A percentile compares a stretch with the other conserved stretches of the same genome.
phyloP scores from a whole-genome alignment of 2,329 filamentous ascomycete genomes.

The Periconia sp. region DNA sequence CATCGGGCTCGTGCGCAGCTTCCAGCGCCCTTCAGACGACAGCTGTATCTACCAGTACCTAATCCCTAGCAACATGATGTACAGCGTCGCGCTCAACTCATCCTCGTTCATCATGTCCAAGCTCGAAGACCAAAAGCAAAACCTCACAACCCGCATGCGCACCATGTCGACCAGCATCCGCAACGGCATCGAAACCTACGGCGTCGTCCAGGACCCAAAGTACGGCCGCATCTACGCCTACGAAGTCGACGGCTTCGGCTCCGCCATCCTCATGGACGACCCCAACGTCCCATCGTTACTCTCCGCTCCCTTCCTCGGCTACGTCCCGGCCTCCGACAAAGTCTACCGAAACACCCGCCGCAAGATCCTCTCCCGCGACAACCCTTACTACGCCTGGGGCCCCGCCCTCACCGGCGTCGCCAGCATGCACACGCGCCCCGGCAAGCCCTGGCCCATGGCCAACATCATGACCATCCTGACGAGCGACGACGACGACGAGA shows the following conservation, averaged over 20 bases:
- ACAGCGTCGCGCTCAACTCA: slow-evolving; percentile 62
- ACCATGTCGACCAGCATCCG: slow-evolving; percentile 52
- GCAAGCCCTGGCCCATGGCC: slow-evolving; percentile 54
- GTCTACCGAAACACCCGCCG: slow-evolving; percentile 50
- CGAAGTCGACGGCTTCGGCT: slow-evolving; percentile 51
- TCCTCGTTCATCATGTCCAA: slow-evolving; percentile 54
- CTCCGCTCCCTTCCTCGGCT: slow-evolving; percentile 65
- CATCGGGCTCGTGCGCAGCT: slow-evolving; percentile 52
- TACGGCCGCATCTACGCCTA: slow-evolving; percentile 49
- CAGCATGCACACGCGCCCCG: slow-evolving; percentile 50
- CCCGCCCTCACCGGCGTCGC: slow-evolving; percentile 50
- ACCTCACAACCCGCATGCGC: slow-evolving; percentile 58
- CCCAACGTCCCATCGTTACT: slow-evolving; percentile 70
- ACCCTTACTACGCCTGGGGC: slow-evolving; percentile 53
- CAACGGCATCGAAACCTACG: slow-evolving; percentile 47
- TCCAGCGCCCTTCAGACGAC: slow-evolving; percentile 54
- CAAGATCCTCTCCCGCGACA: slow-evolving; percentile 45
- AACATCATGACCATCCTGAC: slow-evolving; percentile 53
- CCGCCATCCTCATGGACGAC: slow-evolving; percentile 67
- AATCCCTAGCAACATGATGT: slow-evolving; percentile 68
- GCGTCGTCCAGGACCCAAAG: slow-evolving; percentile 36
- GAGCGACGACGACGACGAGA: slow-evolving; percentile 49
- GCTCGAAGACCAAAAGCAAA: slow-evolving; percentile 44
- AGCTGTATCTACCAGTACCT: slow-evolving; percentile 54
- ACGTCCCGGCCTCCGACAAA: slow-evolving; percentile 42